Percentiles rank a stretch among this genome's conserved stretches.
These are phyloP conservation scores for Geotrichum carabidarum DNA, from an alignment of 1,139 yeast genomes.

Conservation along the genomic window DNA sequence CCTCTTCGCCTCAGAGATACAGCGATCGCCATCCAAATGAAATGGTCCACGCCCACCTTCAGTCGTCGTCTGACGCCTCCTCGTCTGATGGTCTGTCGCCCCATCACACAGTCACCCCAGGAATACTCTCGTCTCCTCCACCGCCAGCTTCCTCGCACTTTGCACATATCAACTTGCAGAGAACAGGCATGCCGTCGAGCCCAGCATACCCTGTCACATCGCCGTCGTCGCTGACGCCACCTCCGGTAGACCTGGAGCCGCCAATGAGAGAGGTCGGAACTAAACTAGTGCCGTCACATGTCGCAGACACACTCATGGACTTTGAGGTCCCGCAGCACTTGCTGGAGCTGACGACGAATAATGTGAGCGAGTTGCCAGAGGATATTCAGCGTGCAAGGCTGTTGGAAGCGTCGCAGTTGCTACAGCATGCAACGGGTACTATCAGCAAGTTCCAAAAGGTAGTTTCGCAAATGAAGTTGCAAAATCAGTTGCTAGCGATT, in stretches of 20 bases:
- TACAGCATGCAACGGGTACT: neutral
- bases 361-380: neutral
- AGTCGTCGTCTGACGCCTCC: too few species aligned
- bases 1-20: too few species aligned
- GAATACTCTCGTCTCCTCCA: too few species aligned
- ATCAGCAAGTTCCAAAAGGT: constrained; percentile 19
- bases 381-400: neutral
- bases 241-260: neutral
- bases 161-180: too few species aligned
- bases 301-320: neutral
- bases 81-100: too few species aligned
- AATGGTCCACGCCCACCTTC: too few species aligned
- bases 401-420: neutral
- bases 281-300: neutral
- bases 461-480: constrained; percentile 35
- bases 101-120: too few species aligned
- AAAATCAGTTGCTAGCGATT: constrained; percentile 39
- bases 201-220: neutral
- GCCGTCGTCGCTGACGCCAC: neutral
- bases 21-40: too few species aligned
- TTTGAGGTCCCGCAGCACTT: neutral
- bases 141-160: too few species aligned
- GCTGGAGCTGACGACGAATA: neutral
- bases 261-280: neutral
- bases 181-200: neutral